A percentile compares a stretch with the other conserved stretches of the same genome.
Evolutionary conservation across 495 filamentous ascomycete genomes (phyloP).

Genomic region (Aspergillus kassunensis): DNA sequence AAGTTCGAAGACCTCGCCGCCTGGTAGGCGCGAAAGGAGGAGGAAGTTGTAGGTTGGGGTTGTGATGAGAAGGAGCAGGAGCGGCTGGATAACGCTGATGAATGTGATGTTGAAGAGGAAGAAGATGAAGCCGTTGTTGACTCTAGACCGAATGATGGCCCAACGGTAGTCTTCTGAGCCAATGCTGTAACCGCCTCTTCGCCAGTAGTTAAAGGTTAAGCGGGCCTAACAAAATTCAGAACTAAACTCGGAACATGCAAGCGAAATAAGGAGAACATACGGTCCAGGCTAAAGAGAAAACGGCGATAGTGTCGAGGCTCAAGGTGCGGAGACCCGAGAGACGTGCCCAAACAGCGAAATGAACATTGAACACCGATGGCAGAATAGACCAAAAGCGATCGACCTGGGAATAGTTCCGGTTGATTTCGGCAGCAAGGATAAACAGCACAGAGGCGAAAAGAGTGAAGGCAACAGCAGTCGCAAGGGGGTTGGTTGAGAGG

Average conservation of each 20-base stretch:
- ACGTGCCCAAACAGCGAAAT: constrained; percentile 78
- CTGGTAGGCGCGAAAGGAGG: constrained; percentile 44
- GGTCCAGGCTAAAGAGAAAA: constrained; percentile 74
- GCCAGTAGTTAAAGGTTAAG: constrained; percentile 95
- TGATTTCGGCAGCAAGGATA: constrained; percentile 73
- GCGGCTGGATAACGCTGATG: constrained; percentile 79
- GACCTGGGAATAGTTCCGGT: constrained; percentile 90
- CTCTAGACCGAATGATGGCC: constrained; percentile 51
- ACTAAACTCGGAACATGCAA: not conserved
- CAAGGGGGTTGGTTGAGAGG: constrained; percentile 79
- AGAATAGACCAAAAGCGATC: constrained; percentile 89
- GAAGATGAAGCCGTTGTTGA: constrained; percentile 56
- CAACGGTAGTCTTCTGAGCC: constrained; percentile 95
- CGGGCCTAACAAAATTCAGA: constrained; percentile 48
- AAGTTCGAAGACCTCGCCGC: constrained; percentile 40
- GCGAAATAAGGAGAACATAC: constrained; percentile 47
- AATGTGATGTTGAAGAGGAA: constrained; percentile 84
- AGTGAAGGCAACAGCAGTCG: constrained; percentile 70
- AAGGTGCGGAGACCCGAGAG: constrained; percentile 65
- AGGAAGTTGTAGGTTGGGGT: constrained; percentile 81
- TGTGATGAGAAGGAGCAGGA: constrained; percentile 63
- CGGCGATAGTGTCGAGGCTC: constrained; percentile 67
- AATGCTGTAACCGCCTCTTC: constrained; percentile 84
- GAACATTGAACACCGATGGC: constrained; percentile 82
- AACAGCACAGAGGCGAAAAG: constrained; percentile 64